Evolutionary conservation across 805 yeast genomes (phyloP), one percentile per base, ranked within the genome.

Genomic region (Lipomyces kockii): DNA sequence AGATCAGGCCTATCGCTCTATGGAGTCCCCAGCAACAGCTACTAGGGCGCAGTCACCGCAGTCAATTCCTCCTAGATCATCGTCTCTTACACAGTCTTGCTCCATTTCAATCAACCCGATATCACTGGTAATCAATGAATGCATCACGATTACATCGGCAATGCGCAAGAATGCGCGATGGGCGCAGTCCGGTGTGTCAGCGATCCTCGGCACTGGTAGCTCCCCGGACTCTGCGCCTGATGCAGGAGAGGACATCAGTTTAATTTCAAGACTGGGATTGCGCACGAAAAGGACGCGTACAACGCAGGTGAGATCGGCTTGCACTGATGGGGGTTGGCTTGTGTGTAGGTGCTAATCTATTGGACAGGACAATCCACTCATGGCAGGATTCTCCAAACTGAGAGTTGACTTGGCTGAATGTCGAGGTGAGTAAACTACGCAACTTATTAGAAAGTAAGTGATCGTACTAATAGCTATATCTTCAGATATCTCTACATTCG

Each of bases 151-250:
- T 62, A 86, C 94, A 22, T 88, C 97, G 22, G 92, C 95, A 27
- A 92, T 95, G 97, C 83, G 98, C 64, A 92, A 92, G 76, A 84
- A 90, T 70, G 86, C 92, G 76, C 86, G 90, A 70, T 89, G 89
- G 85, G 89, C 75, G 54, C 89, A 89, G 61, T 84, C 89, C 6
- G 91, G 92, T 1, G 95, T 93, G 51, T 94, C 97, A 9, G 91
- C 97, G 5, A 86, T 94, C 37, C 81, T 94, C 57, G 90, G 95
- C 1, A 87, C 90, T 3, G 12, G 43, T 17, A 22, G 64, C n/a
- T 54, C 63, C 32, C 27, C 8, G 56, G 63, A 61, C 32, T 84
- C 87, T 34, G 82, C 76, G 22, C 66, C 81, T 60, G 80, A 86
- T 57, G 84, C 78, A 66, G 80, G 80, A 66, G 81, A 79, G 68